A percentile compares a stretch with the other conserved stretches of the same genome.
Conservation (phyloP, 2,329 filamentous ascomycete genomes). For the Colletotrichum liriopes region DNA sequence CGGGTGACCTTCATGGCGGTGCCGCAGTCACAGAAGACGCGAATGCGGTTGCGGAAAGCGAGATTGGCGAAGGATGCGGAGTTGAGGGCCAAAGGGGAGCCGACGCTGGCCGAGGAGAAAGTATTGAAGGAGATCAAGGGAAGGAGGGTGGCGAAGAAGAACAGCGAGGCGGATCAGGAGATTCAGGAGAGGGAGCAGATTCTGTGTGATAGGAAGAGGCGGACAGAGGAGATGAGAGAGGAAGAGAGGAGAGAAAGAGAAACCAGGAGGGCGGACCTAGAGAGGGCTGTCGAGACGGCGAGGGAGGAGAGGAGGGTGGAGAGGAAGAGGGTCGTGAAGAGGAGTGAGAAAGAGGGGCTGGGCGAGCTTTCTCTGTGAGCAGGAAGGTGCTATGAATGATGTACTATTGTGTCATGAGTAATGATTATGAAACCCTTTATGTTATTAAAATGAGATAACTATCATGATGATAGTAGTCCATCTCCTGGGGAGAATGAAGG, state of each 20-base stretch:
- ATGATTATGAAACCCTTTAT: neutral
- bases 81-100: conserved; percentile 9
- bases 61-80: neutral
- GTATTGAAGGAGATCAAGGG: neutral
- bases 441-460: neutral
- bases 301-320: conserved; percentile 7
- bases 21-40: conserved; percentile 30
- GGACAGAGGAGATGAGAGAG: neutral
- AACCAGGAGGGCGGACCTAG: neutral
- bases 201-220: conserved; percentile 1
- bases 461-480: neutral
- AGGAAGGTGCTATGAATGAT: neutral
- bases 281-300: conserved; percentile 7
- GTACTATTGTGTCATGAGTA: neutral
- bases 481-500: neutral
- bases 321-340: neutral
- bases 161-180: neutral
- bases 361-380: neutral
- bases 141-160: neutral
- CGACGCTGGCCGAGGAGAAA: conserved; percentile 21
- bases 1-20: conserved; percentile 22
- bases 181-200: neutral
- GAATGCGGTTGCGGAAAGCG: neutral
- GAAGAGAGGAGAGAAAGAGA: conserved; percentile 10
- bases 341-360: neutral